These are phyloP conservation scores for Tulasnella sp. DNA, from an alignment of 768 basidiomycete species.

Conservation along the genomic window DNA sequence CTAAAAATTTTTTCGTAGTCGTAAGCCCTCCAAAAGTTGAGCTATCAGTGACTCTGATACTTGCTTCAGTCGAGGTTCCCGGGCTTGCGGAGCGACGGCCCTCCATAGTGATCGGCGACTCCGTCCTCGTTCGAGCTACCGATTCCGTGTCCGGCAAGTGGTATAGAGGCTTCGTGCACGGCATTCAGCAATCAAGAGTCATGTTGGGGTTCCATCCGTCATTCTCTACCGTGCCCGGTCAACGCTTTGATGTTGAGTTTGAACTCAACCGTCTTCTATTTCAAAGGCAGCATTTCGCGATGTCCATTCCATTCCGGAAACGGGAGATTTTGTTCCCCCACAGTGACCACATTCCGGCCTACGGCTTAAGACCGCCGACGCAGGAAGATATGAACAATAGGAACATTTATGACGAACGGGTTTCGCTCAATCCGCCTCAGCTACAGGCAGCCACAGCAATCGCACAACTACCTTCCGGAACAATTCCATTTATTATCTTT, in stretches of 20 bases:
- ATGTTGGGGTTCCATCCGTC: slow-evolving; percentile 53
- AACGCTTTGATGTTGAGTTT: slow-evolving; percentile 58
- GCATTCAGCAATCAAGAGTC: slow-evolving; percentile 55
- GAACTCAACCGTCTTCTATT: slow-evolving; percentile 58
- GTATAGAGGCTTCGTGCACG: slow-evolving; percentile 64
- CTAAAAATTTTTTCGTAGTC: background rate
- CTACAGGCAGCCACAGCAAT: slow-evolving; percentile 23
- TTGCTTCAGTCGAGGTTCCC: slow-evolving; percentile 53
- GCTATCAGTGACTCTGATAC: background rate
- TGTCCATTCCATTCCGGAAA: slow-evolving; percentile 46
- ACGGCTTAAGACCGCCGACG: slow-evolving; percentile 29
- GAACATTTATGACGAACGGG: background rate
- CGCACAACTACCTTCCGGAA: background rate
- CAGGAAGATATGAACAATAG: background rate
- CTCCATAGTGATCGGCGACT: slow-evolving; percentile 50
- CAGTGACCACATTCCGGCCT: slow-evolving; percentile 41
- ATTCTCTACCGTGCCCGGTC: slow-evolving; percentile 49
- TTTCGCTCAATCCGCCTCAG: slow-evolving; percentile 26
- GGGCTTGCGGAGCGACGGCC: slow-evolving; percentile 63
- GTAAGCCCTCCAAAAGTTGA: background rate
- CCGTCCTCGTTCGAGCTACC: slow-evolving; percentile 16
- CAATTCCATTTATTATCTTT: slow-evolving; percentile 27
- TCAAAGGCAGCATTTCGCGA: slow-evolving; percentile 63
- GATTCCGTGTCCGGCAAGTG: slow-evolving; percentile 43
- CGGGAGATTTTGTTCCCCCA: slow-evolving; percentile 58